Percentiles rank a stretch among this genome's conserved stretches.
Evolutionary conservation across 768 basidiomycete genomes (phyloP).

Genomic region (Tubosaeta sp.): DNA sequence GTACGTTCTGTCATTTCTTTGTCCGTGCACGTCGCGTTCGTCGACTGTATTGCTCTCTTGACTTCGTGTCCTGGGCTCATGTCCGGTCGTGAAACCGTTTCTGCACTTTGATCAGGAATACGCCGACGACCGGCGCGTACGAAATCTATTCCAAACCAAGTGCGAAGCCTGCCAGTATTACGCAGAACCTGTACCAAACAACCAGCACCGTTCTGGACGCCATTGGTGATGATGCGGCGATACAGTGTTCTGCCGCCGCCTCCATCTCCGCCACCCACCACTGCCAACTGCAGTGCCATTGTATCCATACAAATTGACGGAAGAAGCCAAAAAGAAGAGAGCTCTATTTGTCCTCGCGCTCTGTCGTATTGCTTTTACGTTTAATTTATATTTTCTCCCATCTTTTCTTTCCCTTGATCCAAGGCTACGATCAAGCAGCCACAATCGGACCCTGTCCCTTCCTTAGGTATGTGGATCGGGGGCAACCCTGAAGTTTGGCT

Average conservation of each 20-base stretch:
- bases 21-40: neutral
- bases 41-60: neutral
- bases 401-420: neutral
- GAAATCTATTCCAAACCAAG: slow-evolving; percentile 61
- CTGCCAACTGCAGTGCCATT: neutral
- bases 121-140: slow-evolving; percentile 50
- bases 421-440: neutral
- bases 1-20: slow-evolving; percentile 12
- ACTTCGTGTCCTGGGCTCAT: neutral
- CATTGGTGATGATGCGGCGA: slow-evolving; percentile 14
- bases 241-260: neutral
- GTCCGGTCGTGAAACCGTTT: neutral
- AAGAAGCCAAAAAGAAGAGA: neutral
- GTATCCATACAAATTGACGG: neutral
- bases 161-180: slow-evolving; percentile 51
- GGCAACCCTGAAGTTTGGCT: neutral
- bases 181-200: slow-evolving; percentile 32
- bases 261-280: slow-evolving; percentile 1
- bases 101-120: slow-evolving; percentile 26
- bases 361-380: neutral
- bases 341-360: neutral
- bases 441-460: neutral
- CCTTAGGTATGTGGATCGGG: neutral
- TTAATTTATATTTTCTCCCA: neutral
- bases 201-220: slow-evolving; percentile 27